A percentile compares a stretch with the other conserved stretches of the same genome.
phyloP scores from a whole-genome alignment of 306 rosid genomes.

The Lathyrus oleraceus region DNA sequence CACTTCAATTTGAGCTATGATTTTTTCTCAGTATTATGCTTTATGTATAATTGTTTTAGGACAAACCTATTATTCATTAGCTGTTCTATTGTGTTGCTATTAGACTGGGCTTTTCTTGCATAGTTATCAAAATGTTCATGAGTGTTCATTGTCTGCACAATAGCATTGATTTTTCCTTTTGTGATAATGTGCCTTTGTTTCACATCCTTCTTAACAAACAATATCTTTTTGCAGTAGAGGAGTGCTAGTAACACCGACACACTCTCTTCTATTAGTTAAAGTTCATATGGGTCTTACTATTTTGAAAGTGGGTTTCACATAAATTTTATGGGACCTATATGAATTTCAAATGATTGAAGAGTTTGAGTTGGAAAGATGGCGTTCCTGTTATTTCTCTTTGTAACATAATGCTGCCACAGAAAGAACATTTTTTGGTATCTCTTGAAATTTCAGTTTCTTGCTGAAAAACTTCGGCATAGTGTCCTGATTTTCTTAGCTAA shows the following conservation, averaged over 20 bases:
- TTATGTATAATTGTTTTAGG: background rate
- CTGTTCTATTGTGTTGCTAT: background rate
- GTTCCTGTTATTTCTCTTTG: background rate
- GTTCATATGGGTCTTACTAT: too few relatives aligned
- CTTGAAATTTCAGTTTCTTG: background rate
- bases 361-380: background rate
- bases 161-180: background rate
- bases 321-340: background rate
- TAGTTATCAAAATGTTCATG: background rate
- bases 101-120: background rate
- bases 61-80: background rate
- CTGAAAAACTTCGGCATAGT: background rate
- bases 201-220: constrained; percentile 6
- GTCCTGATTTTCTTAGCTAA: background rate
- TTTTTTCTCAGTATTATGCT: background rate
- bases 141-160: background rate
- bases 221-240: background rate
- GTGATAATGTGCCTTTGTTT: background rate
- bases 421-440: too few relatives aligned
- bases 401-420: too few relatives aligned
- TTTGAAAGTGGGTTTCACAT: background rate
- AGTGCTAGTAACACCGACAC: background rate
- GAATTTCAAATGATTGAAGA: background rate
- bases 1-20: constrained; percentile 7
- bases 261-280: background rate